Conservation (phyloP, 2,329 filamentous ascomycete species). For the Exophiala dermatitidis region DNA sequence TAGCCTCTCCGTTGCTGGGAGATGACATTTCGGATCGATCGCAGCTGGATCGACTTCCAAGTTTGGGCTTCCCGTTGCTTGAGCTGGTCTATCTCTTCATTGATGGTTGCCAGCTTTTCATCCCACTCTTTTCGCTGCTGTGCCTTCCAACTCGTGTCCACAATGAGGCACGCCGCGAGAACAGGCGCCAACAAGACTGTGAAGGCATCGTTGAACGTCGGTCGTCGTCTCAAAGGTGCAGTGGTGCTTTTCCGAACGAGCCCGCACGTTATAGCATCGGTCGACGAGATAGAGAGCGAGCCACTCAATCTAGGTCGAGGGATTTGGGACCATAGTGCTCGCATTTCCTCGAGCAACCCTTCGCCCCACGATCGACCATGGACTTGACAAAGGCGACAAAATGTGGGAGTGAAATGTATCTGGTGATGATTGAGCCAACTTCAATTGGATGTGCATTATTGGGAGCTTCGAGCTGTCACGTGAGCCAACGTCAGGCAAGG, state of each 20-base stretch:
- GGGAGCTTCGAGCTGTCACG: conserved; percentile 3
- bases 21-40: conserved; percentile 8
- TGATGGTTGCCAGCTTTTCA: conserved; percentile 16
- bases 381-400: neutral
- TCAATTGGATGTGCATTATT: neutral
- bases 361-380: neutral
- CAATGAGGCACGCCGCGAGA: conserved; percentile 22
- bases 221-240: conserved; percentile 15
- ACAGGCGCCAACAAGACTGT: conserved; percentile 23
- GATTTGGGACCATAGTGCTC: conserved; percentile 22
- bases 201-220: conserved; percentile 24
- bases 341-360: conserved; percentile 17
- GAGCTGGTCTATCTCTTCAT: conserved; percentile 20
- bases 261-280: conserved; percentile 5
- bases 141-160: conserved; percentile 24
- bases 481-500: neutral
- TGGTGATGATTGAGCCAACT: neutral
- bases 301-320: conserved; percentile 18
- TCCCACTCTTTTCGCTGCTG: conserved; percentile 26
- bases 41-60: conserved; percentile 15
- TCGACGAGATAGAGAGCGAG: conserved; percentile 6
- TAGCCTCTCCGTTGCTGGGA: conserved; percentile 17
- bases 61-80: conserved; percentile 17
- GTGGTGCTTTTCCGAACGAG: conserved; percentile 20
- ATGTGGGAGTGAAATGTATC: neutral